These are phyloP conservation scores for Karstenula rhodostoma DNA, from an alignment of 2,329 filamentous ascomycete genomes.

Conservation along the genomic window DNA sequence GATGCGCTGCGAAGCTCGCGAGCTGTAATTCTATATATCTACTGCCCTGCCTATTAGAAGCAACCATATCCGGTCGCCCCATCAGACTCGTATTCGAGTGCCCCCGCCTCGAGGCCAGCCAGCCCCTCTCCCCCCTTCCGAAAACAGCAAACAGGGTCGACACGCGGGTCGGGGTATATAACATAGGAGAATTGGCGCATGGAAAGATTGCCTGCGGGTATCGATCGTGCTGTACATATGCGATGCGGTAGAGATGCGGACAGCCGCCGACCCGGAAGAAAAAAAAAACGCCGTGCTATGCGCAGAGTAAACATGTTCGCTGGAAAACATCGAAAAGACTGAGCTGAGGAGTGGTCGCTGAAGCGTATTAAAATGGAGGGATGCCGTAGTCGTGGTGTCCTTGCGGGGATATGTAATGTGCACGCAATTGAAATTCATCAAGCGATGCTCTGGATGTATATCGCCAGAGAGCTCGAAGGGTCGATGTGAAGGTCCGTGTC, in stretches of 20 bases:
- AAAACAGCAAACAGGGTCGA: constrained; percentile 6
- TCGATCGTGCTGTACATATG: not conserved
- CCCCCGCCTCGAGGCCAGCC: not conserved
- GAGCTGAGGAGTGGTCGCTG: not conserved
- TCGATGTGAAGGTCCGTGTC: constrained; percentile 14
- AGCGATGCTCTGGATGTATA: constrained; percentile 1
- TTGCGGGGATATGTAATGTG: not conserved
- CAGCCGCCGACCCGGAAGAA: not conserved
- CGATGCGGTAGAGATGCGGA: not conserved
- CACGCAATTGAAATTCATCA: not conserved
- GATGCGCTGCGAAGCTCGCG: too few relatives aligned
- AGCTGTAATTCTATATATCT: too few relatives aligned
- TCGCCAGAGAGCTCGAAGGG: constrained; percentile 12
- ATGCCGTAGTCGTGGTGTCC: not conserved
- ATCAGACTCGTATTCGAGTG: not conserved
- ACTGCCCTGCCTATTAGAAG: too few relatives aligned
- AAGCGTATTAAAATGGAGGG: not conserved
- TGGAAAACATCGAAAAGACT: not conserved
- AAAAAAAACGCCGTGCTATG: constrained; percentile 18
- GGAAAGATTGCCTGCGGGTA: too few relatives aligned
- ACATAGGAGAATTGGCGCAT: not conserved
- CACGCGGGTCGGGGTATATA: constrained; percentile 11
- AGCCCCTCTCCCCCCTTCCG: not conserved
- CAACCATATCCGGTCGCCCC: too few relatives aligned
- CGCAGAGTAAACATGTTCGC: constrained; percentile 2